phyloP scores from a whole-genome alignment of 768 basidiomycete species.

The Roridomyces roridus region DNA sequence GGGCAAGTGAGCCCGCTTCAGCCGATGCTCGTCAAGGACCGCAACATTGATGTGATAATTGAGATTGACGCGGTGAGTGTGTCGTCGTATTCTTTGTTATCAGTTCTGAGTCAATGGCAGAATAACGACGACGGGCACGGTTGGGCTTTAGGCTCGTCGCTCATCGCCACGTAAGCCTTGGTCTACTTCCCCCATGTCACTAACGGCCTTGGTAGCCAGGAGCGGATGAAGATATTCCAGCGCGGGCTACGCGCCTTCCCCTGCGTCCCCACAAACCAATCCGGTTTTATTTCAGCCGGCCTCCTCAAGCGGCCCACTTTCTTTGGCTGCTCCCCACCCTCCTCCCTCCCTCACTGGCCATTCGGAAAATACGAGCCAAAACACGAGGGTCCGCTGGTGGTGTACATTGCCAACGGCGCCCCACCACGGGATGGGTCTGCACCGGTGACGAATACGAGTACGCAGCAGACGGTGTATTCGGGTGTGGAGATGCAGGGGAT shows the following conservation, averaged over 20 bases:
- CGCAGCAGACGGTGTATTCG: constrained; percentile 43
- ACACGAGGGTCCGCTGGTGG: constrained; percentile 47
- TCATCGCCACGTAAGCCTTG: constrained; percentile 22
- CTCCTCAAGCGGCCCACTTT: constrained; percentile 47
- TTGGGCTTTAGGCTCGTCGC: constrained; percentile 20
- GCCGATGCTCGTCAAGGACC: constrained; percentile 53
- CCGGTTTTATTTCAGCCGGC: constrained; percentile 40
- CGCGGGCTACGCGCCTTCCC: constrained; percentile 38
- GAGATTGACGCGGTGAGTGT: constrained; percentile 50
- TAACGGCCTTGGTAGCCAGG: not conserved
- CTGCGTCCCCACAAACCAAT: constrained; percentile 30
- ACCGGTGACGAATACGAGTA: constrained; percentile 50
- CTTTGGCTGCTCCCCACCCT: constrained; percentile 52
- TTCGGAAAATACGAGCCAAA: too few species aligned
- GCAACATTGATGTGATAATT: constrained; percentile 54
- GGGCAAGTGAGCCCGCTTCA: constrained; percentile 53
- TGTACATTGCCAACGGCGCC: constrained; percentile 65
- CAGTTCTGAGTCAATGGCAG: constrained; percentile 5
- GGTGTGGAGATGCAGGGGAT: constrained; percentile 46
- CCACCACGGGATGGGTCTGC: constrained; percentile 43
- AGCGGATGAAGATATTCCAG: constrained; percentile 25
- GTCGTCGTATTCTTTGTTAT: constrained; percentile 18
- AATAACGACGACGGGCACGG: constrained; percentile 3
- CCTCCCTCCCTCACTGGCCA: too few species aligned
- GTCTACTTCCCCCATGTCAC: not conserved